Evolutionary conservation across 345 rosid species (phyloP), one percentile per base, ranked within the genome.

Genomic region (Xanthoceras sorbifolium): DNA sequence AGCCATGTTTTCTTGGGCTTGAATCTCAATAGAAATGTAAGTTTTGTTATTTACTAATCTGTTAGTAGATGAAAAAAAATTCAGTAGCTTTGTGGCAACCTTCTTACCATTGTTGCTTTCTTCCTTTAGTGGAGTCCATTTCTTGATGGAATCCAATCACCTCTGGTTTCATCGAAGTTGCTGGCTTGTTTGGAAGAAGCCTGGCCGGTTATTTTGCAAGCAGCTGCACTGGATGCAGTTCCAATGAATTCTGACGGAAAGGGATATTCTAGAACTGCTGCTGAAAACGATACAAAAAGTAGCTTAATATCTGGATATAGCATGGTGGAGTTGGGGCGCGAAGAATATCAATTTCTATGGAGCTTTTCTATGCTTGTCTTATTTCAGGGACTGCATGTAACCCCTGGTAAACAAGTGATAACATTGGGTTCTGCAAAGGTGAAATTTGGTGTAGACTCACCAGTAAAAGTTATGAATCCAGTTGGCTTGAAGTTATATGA

Each of bases 131-230:
- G 94, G 90, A 86, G 79, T 71, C 87, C 97, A 64, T 90, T 93
- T 85, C 91, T 95, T 72, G 94, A 93, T 81, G 97, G 93, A 75
- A 86, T 93, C 69, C 92, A 89, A 71, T 88, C 92, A 42, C 86
- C 90, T 48, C 79, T 87, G 79, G 91, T 92, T 76, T 86, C 89
- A 34, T 84, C 85, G 54, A 88, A 87, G 86, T 82, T 95, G 84
- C 88, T 83, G 85, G 89, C 89, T 72, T 90, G 91, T 81, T 85
- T 95, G 75, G 92, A 90, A 79, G 99, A 95, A 84, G 91, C 92
- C 73, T 95, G 99, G 98, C 98, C 98, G 22, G 92, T 93, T 79
- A 89, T 96, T 80, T 82, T 93, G 87, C 98, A 92, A 86, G 99
- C 98, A 40, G 87, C 92, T 80, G 92, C 94, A 67, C 86, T 95